Evolutionary conservation across 495 filamentous ascomycete species (phyloP), one percentile per base, ranked within the genome.

Genomic region (Mycothermus thermophilus): DNA sequence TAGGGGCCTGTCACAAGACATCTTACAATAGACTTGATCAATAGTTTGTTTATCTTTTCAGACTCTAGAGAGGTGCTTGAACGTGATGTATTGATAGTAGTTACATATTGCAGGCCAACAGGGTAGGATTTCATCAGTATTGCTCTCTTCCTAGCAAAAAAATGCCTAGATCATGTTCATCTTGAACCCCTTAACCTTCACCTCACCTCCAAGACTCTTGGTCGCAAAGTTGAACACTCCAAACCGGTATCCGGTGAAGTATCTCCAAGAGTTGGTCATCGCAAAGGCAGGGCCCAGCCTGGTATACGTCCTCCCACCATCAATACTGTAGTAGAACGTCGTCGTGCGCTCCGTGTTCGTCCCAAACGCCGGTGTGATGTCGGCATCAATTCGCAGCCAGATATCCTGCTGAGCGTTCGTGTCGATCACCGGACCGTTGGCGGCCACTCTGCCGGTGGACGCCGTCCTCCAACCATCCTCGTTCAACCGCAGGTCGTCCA

Each of bases 171-270:
- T 27, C 5, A 32, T 14, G 19, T 42, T 14, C 43, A 46, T 48
- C 11, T 40, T 26, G 14, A 58, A 59, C 23, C 46, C 48, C 51
- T 54, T 57, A 11, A 68, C 51, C 15, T 34, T 53, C 1, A 72
- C 55, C 30, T 56, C 52, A 0, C 71, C 72, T 0, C 71, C 71
- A 4, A 72, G 42, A 5, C 38, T 51, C 32, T 60, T 56, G 1
- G 71, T 77, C 0, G 69, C 73, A 50, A 56, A 69, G 42, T 75
- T 75, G 41, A 77, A 75, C 8, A 74, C 61, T 0, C 54, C 71
- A 46, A 56, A 77, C 8, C 69, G 59, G 50, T 75, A 74, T 0
- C 69, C 72, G 27, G 62, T 57, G 34, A 74, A 77, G 48, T 62
- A 69, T 8, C 52, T 36, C 60, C 61, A 74, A 10, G 50, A 47